Evolutionary conservation across 2,329 filamentous ascomycete genomes (phyloP), one percentile per base, ranked within the genome.

Genomic region (Fusarium nisikadoi): DNA sequence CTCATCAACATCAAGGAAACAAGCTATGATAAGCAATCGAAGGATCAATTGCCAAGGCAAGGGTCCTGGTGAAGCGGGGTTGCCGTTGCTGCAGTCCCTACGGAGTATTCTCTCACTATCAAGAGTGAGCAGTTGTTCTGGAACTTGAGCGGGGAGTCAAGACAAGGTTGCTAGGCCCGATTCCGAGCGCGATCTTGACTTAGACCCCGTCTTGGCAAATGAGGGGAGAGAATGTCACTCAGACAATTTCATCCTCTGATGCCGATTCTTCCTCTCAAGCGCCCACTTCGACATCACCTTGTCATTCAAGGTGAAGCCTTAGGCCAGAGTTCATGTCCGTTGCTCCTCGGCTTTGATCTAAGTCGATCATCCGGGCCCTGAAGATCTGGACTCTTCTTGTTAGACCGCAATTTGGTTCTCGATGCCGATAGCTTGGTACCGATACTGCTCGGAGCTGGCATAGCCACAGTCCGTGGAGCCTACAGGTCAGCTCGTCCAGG

Each of bases 401-500:
- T 50, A 61, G 60, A 70, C 55, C 61, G 59, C 65, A 65, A 52
- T 25, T 72, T 65, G 47, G 35, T 36, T 38, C 43, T 55, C 49
- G 45, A 59, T 50, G 50, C 58, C 58, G n/a, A 69, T 72, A 61
- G 69, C 33, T 56, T 29, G 64, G 29, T 53, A 50, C 59, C 33
- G 19, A 29, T 49, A 33, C 39, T 23, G 23, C 19, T 31, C 20
- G 17, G 31, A 68, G 59, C 63, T 45, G 52, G 61, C 73, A 76
- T 71, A 76, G 75, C 73, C 72, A 73, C 72, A 57, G 35, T 25
- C 43, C 53, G 57, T 58, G 46, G 58, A 57, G 70, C 62, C 65
- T 70, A 46, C 52, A 68, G 31, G 62, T 76, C 75, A 77, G 75
- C 75, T 77, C 52, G 68, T 56, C 75, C 68, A 65, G 75, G 74